Base-by-base conservation (phyloP, 345 rosid species). In the Fremontodendron californicum region DNA sequence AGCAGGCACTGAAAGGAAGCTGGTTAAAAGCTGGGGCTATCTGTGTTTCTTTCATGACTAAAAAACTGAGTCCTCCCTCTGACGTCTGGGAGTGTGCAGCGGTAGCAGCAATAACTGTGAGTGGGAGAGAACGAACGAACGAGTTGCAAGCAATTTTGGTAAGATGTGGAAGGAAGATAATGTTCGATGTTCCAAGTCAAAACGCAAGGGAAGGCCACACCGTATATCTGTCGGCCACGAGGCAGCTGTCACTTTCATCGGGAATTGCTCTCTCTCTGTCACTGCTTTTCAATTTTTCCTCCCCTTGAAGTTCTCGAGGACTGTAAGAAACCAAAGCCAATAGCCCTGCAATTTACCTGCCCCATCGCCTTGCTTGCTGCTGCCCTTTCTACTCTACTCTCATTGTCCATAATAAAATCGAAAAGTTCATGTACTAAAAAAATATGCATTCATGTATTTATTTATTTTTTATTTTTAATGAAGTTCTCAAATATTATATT, bases 151-250 rank as follows among this genome's bases (percentile, higher is more conserved):
- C n/a, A n/a, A n/a, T n/a, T n/a, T n/a, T n/a, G n/a, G n/a, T n/a
- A 9, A 42, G 45, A 42, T 45, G 49, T 15, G 13, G 19, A 18
- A 23, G 39, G 29, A 58, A 42, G 62, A 67, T 81, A 80, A 77
- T 80, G 83, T 85, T 84, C 10, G 11, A 83, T 57, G 80, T 68
- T 29, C 51, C 4, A 48, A 54, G 79, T 78, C 83, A 76, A 82
- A 82, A 82, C 31, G 63, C 76, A 37, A 58, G 61, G 66, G 9
- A 31, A 55, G 78, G 58, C n/a, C n/a, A 75, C 79, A 78, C 65
- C 79, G 73, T 76, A 71, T 76, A 83, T 81, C 85, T 86, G 89
- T 84, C 87, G 79, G 85, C 89, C 90, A 86, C 86, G 89, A 84
- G 83, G 83, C 87, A 71, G 81, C 84, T 85, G 80, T 80, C 80